These are phyloP conservation scores for Linnemannia schmuckeri DNA, from an alignment of 192 early-diverging fungal genomes.

Conservation along the genomic window DNA sequence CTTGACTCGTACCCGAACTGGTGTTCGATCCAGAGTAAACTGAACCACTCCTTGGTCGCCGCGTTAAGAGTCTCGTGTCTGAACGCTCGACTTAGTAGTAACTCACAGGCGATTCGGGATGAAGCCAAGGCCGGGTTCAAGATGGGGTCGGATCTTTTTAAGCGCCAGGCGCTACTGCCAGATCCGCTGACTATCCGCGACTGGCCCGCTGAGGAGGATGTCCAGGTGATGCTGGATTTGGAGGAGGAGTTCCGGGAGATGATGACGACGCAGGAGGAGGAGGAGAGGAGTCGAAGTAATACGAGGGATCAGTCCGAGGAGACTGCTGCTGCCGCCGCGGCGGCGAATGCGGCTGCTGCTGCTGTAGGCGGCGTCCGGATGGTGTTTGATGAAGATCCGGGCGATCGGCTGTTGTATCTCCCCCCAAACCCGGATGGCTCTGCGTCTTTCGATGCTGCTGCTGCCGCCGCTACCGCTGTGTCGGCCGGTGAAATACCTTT, in stretches of 20 bases:
- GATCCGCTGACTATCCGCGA: constrained; percentile 46
- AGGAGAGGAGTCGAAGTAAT: background rate
- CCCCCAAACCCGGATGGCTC: constrained; percentile 14
- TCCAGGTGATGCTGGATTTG: constrained; percentile 43
- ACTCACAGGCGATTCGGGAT: constrained; percentile 35
- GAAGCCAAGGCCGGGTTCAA: constrained; percentile 56
- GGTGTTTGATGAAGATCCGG: constrained; percentile 23
- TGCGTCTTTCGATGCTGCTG: background rate
- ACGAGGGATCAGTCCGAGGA: constrained; percentile 15
- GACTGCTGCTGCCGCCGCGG: background rate
- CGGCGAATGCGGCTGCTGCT: background rate
- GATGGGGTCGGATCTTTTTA: constrained; percentile 43
- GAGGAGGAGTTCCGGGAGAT: constrained; percentile 52
- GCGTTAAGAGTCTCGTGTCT: constrained; percentile 47
- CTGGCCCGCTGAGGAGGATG: constrained; percentile 56
- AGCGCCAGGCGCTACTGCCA: constrained; percentile 37
- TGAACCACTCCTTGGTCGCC: constrained; percentile 37
- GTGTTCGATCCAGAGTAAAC: constrained; percentile 44
- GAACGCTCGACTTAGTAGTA: constrained; percentile 41
- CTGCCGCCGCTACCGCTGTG: background rate
- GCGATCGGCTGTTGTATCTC: constrained; percentile 27
- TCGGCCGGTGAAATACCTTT: background rate
- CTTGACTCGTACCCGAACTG: constrained; percentile 47
- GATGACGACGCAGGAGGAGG: constrained; percentile 48
- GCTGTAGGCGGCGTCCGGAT: background rate